These are phyloP conservation scores for Cordyceps fumosorosea DNA, from an alignment of 2,329 filamentous ascomycete genomes.

Conservation along the genomic window DNA sequence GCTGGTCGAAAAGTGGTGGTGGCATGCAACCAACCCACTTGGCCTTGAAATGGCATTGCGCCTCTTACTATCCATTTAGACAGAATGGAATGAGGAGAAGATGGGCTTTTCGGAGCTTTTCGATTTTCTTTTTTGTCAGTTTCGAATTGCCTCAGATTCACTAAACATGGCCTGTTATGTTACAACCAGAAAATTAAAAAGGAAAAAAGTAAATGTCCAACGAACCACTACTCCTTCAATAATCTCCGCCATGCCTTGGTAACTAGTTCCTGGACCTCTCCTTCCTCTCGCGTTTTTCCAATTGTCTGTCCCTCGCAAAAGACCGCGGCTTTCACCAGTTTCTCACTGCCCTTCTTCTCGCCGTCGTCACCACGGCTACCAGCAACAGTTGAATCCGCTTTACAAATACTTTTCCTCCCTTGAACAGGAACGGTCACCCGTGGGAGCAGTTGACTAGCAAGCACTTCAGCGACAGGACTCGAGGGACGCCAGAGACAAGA, in stretches of 20 bases:
- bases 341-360: too few relatives aligned
- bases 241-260: too few relatives aligned
- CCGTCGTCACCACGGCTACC: background rate
- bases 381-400: background rate
- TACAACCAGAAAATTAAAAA: background rate
- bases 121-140: background rate
- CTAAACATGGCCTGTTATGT: background rate
- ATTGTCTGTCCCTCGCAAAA: too few relatives aligned
- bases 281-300: too few relatives aligned
- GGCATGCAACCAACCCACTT: background rate
- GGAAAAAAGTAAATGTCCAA: background rate
- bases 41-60: background rate
- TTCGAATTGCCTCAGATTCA: background rate
- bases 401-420: too few relatives aligned
- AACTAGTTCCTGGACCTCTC: too few relatives aligned
- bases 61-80: background rate
- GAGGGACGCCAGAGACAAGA: conserved; percentile 11
- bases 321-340: too few relatives aligned
- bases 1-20: background rate
- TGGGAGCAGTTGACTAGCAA: too few relatives aligned
- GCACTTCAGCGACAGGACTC: background rate
- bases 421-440: too few relatives aligned
- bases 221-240: too few relatives aligned
- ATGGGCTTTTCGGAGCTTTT: background rate
- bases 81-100: background rate